Evolutionary conservation across 495 filamentous ascomycete genomes (phyloP).

Genomic region (Chaetomium tenue): DNA sequence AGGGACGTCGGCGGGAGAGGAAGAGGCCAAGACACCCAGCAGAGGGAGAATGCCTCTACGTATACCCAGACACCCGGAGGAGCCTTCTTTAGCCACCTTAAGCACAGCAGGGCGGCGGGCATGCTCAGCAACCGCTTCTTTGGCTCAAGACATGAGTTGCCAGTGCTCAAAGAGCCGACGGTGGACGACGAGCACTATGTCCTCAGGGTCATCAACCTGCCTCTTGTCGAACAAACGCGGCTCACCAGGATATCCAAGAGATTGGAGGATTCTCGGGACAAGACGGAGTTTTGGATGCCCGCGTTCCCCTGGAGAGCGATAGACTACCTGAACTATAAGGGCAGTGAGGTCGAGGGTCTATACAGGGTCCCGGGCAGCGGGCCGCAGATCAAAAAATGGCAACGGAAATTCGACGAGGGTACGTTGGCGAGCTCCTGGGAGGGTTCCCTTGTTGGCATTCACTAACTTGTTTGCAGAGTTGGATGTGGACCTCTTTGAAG

Average conservation of each 20-base stretch:
- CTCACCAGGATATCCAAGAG: constrained; percentile 81
- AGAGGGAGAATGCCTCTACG: constrained; percentile 44
- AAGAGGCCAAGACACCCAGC: constrained; percentile 46
- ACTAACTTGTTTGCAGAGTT: constrained; percentile 55
- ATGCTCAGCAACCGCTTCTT: constrained; percentile 77
- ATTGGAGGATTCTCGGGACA: constrained; percentile 78
- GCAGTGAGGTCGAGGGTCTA: constrained; percentile 84
- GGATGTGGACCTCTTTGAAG: constrained; percentile 82
- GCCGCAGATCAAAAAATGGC: constrained; percentile 81
- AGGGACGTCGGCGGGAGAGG: constrained; percentile 43
- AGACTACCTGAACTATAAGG: constrained; percentile 89
- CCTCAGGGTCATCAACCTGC: constrained; percentile 72
- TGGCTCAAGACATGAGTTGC: constrained; percentile 68
- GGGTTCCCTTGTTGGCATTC: not conserved
- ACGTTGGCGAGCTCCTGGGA: constrained; percentile 22
- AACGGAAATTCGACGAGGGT: constrained; percentile 81
- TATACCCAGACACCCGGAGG: constrained; percentile 65
- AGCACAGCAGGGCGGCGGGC: constrained; percentile 70
- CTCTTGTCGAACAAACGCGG: constrained; percentile 80
- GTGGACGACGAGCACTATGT: constrained; percentile 73
- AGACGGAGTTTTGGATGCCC: constrained; percentile 97
- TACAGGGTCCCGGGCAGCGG: constrained; percentile 86
- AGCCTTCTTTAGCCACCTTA: constrained; percentile 68
- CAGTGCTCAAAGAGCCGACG: constrained; percentile 60
- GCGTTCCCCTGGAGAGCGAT: constrained; percentile 88